Percentiles rank a stretch among this genome's conserved stretches.
Evolutionary conservation across 1,284 basidiomycete genomes (phyloP).

Genomic region (Exobasidium cylindrosporum): DNA sequence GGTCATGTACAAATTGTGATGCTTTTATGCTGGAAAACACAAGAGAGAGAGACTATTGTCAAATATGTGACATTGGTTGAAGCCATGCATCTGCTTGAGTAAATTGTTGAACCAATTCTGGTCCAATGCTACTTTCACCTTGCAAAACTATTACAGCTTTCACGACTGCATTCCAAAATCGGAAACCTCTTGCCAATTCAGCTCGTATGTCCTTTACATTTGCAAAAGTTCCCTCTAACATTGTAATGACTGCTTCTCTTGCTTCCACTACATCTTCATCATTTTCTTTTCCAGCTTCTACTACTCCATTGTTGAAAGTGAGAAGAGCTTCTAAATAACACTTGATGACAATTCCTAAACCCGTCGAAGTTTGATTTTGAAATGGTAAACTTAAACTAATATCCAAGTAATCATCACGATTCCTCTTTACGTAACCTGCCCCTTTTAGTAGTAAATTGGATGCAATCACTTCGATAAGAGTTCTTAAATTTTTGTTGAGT

Average conservation of each 20-base stretch:
- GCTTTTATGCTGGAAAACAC: too few species aligned
- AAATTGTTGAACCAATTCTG: constrained; percentile 86
- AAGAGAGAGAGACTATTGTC: neutral
- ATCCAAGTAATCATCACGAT: constrained; percentile 86
- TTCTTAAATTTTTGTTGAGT: constrained; percentile 81
- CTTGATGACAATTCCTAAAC: constrained; percentile 94
- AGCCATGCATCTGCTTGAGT: constrained; percentile 91
- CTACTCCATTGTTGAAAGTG: constrained; percentile 70
- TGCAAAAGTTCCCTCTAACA: constrained; percentile 86
- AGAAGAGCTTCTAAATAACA: constrained; percentile 74
- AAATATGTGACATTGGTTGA: constrained; percentile 58
- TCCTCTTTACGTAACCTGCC: constrained; percentile 64
- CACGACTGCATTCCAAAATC: constrained; percentile 96
- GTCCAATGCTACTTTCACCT: constrained; percentile 64
- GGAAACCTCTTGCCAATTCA: constrained; percentile 91
- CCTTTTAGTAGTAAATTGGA: constrained; percentile 85
- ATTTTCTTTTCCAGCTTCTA: constrained; percentile 60
- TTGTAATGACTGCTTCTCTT: constrained; percentile 80
- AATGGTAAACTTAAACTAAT: constrained; percentile 71
- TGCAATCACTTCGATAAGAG: constrained; percentile 83
- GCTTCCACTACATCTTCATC: constrained; percentile 75
- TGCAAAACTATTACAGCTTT: constrained; percentile 82
- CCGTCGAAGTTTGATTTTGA: constrained; percentile 94
- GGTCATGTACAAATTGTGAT: too few species aligned
- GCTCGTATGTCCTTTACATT: constrained; percentile 80